Percentiles rank a stretch among this genome's conserved stretches.
Conservation (phyloP, 208 protist species). For the Jaenimonas drosophilae region DNA sequence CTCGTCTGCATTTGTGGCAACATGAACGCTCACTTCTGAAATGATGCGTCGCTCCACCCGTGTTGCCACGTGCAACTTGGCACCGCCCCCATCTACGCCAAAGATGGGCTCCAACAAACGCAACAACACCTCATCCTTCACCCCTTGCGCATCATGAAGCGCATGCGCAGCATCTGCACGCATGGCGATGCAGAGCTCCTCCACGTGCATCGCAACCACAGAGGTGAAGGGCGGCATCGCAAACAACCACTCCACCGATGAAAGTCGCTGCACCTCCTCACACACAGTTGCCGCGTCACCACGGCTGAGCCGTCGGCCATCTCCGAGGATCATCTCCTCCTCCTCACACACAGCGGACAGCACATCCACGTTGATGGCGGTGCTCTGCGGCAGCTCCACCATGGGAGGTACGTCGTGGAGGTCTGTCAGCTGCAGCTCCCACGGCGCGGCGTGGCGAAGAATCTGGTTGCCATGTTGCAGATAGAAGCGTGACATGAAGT, state of each 20-base stretch:
- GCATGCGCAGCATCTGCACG: constrained; percentile 3
- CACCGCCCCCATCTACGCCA: too few relatives aligned
- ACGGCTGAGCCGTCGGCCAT: constrained; percentile 13
- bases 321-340: constrained; percentile 18
- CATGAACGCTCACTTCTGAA: too few relatives aligned
- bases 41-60: too few relatives aligned
- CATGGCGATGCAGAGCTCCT: constrained; percentile 6
- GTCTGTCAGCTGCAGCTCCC: constrained; percentile 13
- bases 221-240: constrained; percentile 65
- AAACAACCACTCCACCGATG: constrained; percentile 34
- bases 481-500: constrained; percentile 28
- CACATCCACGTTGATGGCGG: constrained; percentile 7
- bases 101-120: constrained; percentile 5
- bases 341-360: constrained; percentile 11
- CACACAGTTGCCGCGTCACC: constrained; percentile 21
- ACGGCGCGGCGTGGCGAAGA: constrained; percentile 17
- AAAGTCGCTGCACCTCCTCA: constrained; percentile 25
- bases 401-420: not conserved
- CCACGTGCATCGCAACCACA: constrained; percentile 10
- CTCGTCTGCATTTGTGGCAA: too few relatives aligned
- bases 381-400: not conserved
- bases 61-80: too few relatives aligned
- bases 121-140: not conserved
- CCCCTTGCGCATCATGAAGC: not conserved
- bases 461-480: constrained; percentile 14